Conservation (phyloP, 1,139 yeast species). For the Hanseniaspora sp. region DNA sequence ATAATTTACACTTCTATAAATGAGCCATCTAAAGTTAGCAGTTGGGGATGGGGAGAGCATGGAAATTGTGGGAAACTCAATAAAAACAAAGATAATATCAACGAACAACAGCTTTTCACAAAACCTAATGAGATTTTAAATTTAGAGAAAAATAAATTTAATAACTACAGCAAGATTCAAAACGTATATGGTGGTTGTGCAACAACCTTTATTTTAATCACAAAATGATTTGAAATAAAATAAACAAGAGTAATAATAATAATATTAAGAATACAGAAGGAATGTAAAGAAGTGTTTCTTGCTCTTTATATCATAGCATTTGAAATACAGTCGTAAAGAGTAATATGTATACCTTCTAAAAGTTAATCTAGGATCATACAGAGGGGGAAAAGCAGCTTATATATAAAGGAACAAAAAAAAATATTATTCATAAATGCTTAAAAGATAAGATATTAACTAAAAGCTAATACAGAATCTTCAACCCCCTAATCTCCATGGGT, state of each 20-base stretch:
- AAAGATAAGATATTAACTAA: no score
- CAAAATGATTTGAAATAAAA: no score
- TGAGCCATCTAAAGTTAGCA: slow-evolving; percentile 32
- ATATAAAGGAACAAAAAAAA: background rate
- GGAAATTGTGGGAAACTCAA: slow-evolving; percentile 67
- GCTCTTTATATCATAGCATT: slow-evolving; percentile 16
- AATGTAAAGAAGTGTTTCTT: slow-evolving; percentile 17
- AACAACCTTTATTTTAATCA: slow-evolving; percentile 23
- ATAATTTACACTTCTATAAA: slow-evolving; percentile 39
- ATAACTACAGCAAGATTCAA: background rate
- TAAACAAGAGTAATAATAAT: background rate
- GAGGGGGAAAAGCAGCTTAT: background rate
- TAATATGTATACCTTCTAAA: slow-evolving; percentile 18
- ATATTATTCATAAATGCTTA: no score
- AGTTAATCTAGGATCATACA: slow-evolving; percentile 14
- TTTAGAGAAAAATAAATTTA: background rate
- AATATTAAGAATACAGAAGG: background rate
- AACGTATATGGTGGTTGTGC: slow-evolving; percentile 28
- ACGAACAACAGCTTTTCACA: background rate
- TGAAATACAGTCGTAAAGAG: slow-evolving; percentile 16
- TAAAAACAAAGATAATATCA: background rate
- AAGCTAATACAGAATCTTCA: no score
- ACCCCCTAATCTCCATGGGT: no score
- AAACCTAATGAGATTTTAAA: slow-evolving; percentile 3
- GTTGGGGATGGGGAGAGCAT: slow-evolving; percentile 99